A percentile compares a stretch with the other conserved stretches of the same genome.
These are phyloP conservation scores for Lentinus tigrinus DNA, from an alignment of 768 basidiomycete species.

Conservation along the genomic window DNA sequence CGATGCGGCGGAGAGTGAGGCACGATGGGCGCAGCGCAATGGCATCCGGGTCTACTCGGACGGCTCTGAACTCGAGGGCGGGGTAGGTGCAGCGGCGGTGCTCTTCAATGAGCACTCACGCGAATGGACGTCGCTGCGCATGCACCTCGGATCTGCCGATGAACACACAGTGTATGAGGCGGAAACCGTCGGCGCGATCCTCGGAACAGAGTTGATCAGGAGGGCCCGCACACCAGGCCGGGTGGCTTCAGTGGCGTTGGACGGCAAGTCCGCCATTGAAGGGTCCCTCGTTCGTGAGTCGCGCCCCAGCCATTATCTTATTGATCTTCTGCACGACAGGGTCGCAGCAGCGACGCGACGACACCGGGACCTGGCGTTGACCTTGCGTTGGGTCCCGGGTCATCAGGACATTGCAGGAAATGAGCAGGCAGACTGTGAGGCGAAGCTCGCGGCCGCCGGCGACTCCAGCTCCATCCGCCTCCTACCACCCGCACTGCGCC, in stretches of 20 bases:
- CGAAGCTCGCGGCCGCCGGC: constrained; percentile 22
- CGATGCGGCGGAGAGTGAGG: constrained; percentile 4
- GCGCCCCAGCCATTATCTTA: constrained; percentile 7
- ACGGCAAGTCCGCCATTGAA: not conserved
- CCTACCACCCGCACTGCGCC: not conserved
- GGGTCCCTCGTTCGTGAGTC: not conserved
- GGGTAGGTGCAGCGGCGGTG: constrained; percentile 23
- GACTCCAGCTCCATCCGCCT: too few relatives aligned
- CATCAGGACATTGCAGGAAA: constrained; percentile 23
- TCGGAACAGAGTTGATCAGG: constrained; percentile 25
- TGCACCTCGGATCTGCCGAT: constrained; percentile 18
- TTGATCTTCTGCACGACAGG: not conserved
- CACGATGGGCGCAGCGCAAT: not conserved
- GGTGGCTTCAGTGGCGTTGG: not conserved
- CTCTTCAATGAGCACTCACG: constrained; percentile 4
- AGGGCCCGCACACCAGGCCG: not conserved
- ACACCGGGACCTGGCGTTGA: not conserved
- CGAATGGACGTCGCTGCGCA: not conserved
- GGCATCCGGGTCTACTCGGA: not conserved
- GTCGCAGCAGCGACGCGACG: not conserved
- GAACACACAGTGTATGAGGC: constrained; percentile 31
- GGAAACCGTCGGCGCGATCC: constrained; percentile 27
- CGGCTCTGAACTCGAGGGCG: not conserved
- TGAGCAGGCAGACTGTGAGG: constrained; percentile 21
- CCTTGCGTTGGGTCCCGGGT: constrained; percentile 22